phyloP scores from a whole-genome alignment of 2,329 filamentous ascomycete species.

The Monosporascus ibericus region DNA sequence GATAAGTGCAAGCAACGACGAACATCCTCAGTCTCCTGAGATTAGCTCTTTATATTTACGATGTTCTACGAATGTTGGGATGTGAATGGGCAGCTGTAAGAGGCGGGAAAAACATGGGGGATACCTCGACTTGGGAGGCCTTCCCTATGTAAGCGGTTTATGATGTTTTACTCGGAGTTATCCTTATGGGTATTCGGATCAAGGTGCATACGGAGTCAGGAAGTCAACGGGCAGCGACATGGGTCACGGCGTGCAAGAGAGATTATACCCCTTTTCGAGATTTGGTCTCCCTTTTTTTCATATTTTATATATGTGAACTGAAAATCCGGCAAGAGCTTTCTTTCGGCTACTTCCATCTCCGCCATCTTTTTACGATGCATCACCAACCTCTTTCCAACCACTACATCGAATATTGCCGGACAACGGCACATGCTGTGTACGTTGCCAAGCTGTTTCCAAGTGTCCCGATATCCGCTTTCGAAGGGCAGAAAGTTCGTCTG shows the following conservation, averaged over 20 bases:
- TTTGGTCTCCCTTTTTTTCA: neutral
- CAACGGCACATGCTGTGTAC: no score
- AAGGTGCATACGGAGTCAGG: slow-evolving; percentile 1
- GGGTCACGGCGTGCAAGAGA: slow-evolving; percentile 1
- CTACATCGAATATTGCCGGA: no score
- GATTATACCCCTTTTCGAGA: neutral
- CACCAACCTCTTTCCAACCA: no score
- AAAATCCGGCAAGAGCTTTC: neutral
- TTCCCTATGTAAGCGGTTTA: neutral
- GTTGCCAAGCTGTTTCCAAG: no score
- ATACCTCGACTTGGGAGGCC: neutral
- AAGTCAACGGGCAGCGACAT: neutral
- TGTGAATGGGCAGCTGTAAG: neutral
- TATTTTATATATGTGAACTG: neutral
- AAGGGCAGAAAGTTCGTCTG: no score
- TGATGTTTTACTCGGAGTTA: neutral
- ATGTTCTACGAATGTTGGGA: slow-evolving; percentile 8
- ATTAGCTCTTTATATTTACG: slow-evolving; percentile 8
- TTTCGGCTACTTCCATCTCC: neutral
- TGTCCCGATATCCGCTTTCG: no score
- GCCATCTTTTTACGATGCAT: no score
- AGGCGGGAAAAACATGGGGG: neutral
- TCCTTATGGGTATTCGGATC: neutral
- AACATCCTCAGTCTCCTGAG: slow-evolving; percentile 28
- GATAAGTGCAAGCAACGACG: slow-evolving; percentile 84